phyloP scores from a whole-genome alignment of 1,139 yeast genomes.

The Yamadazyma dushanensis region DNA sequence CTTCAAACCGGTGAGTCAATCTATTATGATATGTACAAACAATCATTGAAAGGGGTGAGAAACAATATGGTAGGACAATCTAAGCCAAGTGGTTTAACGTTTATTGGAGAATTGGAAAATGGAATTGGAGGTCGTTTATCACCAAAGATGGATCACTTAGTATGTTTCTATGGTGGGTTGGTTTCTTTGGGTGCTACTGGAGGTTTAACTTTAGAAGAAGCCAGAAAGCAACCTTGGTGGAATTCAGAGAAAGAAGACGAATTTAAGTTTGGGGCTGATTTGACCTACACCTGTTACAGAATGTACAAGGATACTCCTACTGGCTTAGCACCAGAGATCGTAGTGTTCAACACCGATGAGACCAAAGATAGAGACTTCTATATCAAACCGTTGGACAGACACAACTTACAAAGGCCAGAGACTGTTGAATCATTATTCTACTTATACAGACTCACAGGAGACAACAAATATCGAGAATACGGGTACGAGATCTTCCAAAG shows the following conservation, averaged over 20 bases:
- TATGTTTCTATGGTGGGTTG: conserved; percentile 89
- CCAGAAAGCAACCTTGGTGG: conserved; percentile 36
- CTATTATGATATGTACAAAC: conserved; percentile 76
- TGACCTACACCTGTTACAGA: conserved; percentile 79
- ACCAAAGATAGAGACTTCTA: conserved; percentile 50
- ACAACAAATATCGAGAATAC: conserved; percentile 82
- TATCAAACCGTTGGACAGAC: conserved; percentile 72
- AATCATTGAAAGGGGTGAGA: conserved; percentile 69
- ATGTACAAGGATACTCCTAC: conserved; percentile 71
- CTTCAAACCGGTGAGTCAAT: conserved; percentile 67
- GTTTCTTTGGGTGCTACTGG: conserved; percentile 85
- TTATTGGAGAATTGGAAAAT: conserved; percentile 72
- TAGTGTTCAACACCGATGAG: conserved; percentile 59
- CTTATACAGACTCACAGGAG: conserved; percentile 78
- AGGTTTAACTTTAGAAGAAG: conserved; percentile 57
- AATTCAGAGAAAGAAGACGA: conserved; percentile 45
- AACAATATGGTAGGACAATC: conserved; percentile 63
- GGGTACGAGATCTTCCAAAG: conserved; percentile 84
- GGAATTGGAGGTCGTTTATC: conserved; percentile 64
- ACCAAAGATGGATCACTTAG: conserved; percentile 92
- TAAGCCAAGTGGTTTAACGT: conserved; percentile 62
- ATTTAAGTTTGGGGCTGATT: conserved; percentile 68
- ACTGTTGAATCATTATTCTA: conserved; percentile 88
- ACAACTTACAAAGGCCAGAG: conserved; percentile 90
- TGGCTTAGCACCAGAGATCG: conserved; percentile 89